Conservation (phyloP, 352 stramenopile genomes). For the Pythium chondricola region DNA sequence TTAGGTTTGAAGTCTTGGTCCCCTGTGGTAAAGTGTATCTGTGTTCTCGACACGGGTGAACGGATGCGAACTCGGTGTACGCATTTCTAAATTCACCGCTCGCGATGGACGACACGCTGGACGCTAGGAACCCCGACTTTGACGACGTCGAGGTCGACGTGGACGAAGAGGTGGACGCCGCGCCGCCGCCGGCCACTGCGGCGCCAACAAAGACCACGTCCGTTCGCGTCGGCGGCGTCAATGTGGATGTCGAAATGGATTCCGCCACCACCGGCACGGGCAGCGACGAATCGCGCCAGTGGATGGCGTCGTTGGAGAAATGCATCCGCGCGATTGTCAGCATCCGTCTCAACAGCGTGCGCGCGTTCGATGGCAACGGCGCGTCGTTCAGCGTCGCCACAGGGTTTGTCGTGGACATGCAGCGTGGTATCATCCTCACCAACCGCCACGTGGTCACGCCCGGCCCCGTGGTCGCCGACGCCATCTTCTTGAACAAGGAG, state of each 20-base stretch:
- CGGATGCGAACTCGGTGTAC: not conserved
- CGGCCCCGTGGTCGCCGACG: constrained; percentile 82
- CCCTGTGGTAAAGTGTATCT: constrained; percentile 1
- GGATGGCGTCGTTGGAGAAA: constrained; percentile 60
- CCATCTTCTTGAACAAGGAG: constrained; percentile 93
- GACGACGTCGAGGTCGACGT: constrained; percentile 6
- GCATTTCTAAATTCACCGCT: not conserved
- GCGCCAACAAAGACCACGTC: constrained; percentile 11
- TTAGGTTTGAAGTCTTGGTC: not conserved
- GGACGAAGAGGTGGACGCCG: constrained; percentile 16
- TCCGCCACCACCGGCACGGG: constrained; percentile 9
- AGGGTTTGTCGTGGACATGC: constrained; percentile 89
- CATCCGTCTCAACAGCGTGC: constrained; percentile 81
- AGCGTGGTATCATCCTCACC: constrained; percentile 85
- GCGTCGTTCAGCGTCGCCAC: constrained; percentile 86
- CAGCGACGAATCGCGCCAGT: constrained; percentile 58
- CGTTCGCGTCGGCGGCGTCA: constrained; percentile 29
- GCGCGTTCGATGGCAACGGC: constrained; percentile 84
- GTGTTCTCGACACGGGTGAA: constrained; percentile 3
- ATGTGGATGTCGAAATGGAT: constrained; percentile 31
- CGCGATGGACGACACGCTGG: constrained; percentile 16
- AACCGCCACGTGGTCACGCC: constrained; percentile 91
- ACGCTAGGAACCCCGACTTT: too few relatives aligned
- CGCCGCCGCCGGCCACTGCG: constrained; percentile 1
- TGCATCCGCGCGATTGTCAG: constrained; percentile 80